Evolutionary conservation across 768 basidiomycete species (phyloP).

Genomic region (Albatrellus ellisii): DNA sequence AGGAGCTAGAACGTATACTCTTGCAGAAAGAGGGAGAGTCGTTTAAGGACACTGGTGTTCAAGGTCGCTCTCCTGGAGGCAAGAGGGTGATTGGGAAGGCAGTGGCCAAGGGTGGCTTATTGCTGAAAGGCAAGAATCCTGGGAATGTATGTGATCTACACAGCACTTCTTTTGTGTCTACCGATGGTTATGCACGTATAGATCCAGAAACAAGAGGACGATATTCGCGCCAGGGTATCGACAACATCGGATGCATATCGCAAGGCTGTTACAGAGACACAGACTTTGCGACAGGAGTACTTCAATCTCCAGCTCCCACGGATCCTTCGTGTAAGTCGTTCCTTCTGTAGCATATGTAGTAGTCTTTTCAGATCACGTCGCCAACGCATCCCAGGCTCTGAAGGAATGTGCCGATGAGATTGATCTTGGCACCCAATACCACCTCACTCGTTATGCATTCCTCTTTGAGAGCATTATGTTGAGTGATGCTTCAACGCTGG

Average conservation of each 20-base stretch:
- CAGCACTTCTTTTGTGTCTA: constrained; percentile 3
- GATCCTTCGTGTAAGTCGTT: constrained; percentile 79
- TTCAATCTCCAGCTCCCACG: constrained; percentile 96
- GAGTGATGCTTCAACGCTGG: constrained; percentile 76
- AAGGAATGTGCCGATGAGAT: constrained; percentile 96
- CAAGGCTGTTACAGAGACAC: constrained; percentile 82
- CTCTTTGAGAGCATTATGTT: constrained; percentile 85
- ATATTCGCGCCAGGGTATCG: constrained; percentile 78
- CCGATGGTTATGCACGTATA: constrained; percentile 18
- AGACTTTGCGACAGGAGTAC: constrained; percentile 88
- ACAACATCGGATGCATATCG: constrained; percentile 78
- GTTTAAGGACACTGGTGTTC: constrained; percentile 65
- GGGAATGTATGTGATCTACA: constrained; percentile 45
- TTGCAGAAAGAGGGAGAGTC: constrained; percentile 94
- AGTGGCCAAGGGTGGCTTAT: constrained; percentile 78
- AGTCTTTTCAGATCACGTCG: constrained; percentile 1
- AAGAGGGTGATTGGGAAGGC: constrained; percentile 86
- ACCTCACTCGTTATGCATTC: constrained; percentile 89
- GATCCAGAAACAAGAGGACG: constrained; percentile 92
- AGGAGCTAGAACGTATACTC: constrained; percentile 87
- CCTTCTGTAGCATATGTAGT: constrained; percentile 14
- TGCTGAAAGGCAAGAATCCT: constrained; percentile 88
- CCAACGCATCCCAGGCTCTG: constrained; percentile 39
- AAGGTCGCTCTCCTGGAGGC: constrained; percentile 49
- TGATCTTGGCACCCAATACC: constrained; percentile 96